Base-by-base conservation (phyloP, 2,329 filamentous ascomycete species). In the Botrytis squamosa region DNA sequence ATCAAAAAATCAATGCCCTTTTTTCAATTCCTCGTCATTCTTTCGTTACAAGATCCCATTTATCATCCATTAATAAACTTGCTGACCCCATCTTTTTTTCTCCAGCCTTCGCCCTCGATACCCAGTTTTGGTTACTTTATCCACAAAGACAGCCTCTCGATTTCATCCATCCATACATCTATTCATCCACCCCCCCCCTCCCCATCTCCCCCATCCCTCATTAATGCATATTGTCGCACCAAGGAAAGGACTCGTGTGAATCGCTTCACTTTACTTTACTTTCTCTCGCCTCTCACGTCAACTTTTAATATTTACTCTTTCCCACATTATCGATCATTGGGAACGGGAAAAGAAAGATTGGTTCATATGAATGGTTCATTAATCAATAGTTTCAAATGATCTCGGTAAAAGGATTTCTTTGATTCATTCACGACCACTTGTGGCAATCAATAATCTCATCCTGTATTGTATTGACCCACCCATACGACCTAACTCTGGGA, bases 401-500 rank as follows among this genome's bases (percentile, higher is more conserved):
- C 42, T 49, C 33, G 44, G 42, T 38, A 46, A 29, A 36, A 29
- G 38, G 33, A 25, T 68, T 72, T 42, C 49, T 40, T 68, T 44
- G 46, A 68, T 72, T 7, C 52, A 59, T 60, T 72, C 52, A 72
- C 46, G 70, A 68, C 36, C 38, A 72, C 44, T 40, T 40, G 38
- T 49, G 70, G 29, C 70, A 40, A 49, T 62, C 63, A 46, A 72
- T 60, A 60, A 60, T 69, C 64, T 25, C 55, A 40, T 33, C 42
- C 38, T 25, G 14, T 55, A 10, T 42, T 66, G 49, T 44, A 18
- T 42, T 71, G 49, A 42, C 46, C 46, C 44, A 65, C 60, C 46
- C 46, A 29, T 18, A 25, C 25, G n/a, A 42, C 70, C 20, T 38
- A 44, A 16, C 70, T 12, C 20, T 57, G 12, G 52, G 46, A 69